A percentile compares a stretch with the other conserved stretches of the same genome.
phyloP scores from a whole-genome alignment of 1,139 yeast species.

The Candida neerlandica region DNA sequence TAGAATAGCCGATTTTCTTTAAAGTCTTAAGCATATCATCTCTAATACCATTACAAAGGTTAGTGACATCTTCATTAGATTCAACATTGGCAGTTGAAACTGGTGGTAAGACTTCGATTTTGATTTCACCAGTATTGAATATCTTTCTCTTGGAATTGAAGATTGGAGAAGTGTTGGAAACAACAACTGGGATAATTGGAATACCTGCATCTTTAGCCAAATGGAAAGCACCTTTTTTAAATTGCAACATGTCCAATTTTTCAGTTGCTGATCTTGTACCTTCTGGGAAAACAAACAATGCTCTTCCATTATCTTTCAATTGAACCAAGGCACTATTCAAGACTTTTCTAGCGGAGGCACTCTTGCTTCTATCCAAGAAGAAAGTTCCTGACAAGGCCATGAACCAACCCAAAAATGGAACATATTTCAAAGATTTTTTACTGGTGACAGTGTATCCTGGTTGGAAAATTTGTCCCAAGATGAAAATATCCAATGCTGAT shows the following conservation, averaged over 20 bases:
- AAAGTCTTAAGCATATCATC: slow-evolving; percentile 33
- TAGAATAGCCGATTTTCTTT: slow-evolving; percentile 38
- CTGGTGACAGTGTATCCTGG: slow-evolving; percentile 92
- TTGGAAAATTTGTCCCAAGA: slow-evolving; percentile 84
- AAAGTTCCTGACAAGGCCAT: slow-evolving; percentile 88
- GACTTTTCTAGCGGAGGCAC: slow-evolving; percentile 73
- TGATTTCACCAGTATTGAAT: slow-evolving; percentile 65
- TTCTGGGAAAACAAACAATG: slow-evolving; percentile 87
- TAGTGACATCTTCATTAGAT: slow-evolving; percentile 60
- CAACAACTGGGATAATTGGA: slow-evolving; percentile 86
- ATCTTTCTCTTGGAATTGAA: slow-evolving; percentile 58
- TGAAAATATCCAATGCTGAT: slow-evolving; percentile 77
- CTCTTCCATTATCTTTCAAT: slow-evolving; percentile 63
- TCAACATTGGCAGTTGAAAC: slow-evolving; percentile 56
- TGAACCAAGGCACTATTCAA: slow-evolving; percentile 67
- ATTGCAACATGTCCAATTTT: slow-evolving; percentile 72
- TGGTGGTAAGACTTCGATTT: slow-evolving; percentile 68
- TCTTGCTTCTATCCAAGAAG: slow-evolving; percentile 83
- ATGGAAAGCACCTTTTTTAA: slow-evolving; percentile 98
- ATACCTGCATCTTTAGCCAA: slow-evolving; percentile 90
- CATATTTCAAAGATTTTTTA: slow-evolving; percentile 75
- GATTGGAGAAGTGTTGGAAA: slow-evolving; percentile 78
- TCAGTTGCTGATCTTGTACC: slow-evolving; percentile 88
- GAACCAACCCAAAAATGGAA: slow-evolving; percentile 98
- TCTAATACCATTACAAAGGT: slow-evolving; percentile 43